These are phyloP conservation scores for Kitagawia praeruptora DNA, from an alignment of 129 eudicot species.

Conservation along the genomic window DNA sequence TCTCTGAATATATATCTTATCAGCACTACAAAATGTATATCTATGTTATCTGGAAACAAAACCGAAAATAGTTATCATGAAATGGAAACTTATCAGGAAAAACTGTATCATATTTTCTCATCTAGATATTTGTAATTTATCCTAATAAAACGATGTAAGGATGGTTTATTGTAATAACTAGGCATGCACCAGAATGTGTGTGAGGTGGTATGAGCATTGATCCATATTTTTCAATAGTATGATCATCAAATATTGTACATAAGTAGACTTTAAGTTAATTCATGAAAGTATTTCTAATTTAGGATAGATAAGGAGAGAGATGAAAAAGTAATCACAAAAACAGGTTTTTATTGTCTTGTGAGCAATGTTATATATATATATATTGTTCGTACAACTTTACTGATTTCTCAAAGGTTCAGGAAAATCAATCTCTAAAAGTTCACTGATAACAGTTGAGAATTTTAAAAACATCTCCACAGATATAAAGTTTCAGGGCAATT, in stretches of 20 bases:
- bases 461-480: background rate
- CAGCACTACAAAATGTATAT: background rate
- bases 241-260: background rate
- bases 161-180: background rate
- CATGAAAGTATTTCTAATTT: background rate
- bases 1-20: background rate
- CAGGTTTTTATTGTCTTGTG: background rate
- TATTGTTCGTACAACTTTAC: background rate
- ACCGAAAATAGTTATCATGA: background rate
- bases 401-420: background rate
- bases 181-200: background rate
- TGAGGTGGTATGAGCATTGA: too few species aligned
- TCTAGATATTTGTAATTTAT: background rate
- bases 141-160: background rate
- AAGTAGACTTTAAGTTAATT: background rate
- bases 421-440: background rate
- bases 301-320: background rate
- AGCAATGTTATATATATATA: background rate
- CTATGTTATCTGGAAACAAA: background rate
- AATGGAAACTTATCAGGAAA: background rate
- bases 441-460: background rate
- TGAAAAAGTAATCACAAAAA: background rate
- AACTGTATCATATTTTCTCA: background rate
- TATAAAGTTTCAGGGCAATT: background rate
- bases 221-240: background rate